Percentiles rank a stretch among this genome's conserved stretches.
Evolutionary conservation across 768 basidiomycete species (phyloP).

Genomic region (Calocybe cyanea): DNA sequence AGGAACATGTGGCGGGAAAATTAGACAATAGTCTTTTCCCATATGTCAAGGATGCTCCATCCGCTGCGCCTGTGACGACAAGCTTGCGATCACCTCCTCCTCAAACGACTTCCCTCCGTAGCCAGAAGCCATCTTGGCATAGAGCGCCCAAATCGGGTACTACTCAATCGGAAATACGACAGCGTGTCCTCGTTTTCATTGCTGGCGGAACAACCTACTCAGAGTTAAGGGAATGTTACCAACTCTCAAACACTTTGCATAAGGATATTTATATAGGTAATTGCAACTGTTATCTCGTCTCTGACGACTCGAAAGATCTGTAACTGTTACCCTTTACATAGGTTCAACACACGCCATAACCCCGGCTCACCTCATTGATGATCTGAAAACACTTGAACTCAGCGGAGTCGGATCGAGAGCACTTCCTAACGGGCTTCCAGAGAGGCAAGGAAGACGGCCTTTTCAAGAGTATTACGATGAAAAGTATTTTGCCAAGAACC

Average conservation of each 20-base stretch:
- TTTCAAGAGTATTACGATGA: constrained; percentile 80
- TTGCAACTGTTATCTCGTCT: too few species aligned
- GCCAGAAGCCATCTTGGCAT: constrained; percentile 89
- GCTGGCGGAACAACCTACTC: constrained; percentile 96
- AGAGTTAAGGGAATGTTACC: constrained; percentile 87
- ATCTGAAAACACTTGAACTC: constrained; percentile 82
- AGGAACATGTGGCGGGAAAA: constrained; percentile 82
- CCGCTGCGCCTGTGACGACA: constrained; percentile 40
- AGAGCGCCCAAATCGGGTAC: constrained; percentile 59
- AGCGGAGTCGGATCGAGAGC: constrained; percentile 80
- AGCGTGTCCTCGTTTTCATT: constrained; percentile 84
- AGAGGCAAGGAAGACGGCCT: constrained; percentile 42
- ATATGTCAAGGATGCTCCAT: constrained; percentile 80
- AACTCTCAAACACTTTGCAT: constrained; percentile 66
- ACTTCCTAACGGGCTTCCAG: constrained; percentile 64
- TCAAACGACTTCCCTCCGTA: constrained; percentile 74
- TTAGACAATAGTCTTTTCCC: constrained; percentile 83
- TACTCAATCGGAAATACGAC: constrained; percentile 49
- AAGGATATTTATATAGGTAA: constrained; percentile 94
- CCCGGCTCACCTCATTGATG: constrained; percentile 80
- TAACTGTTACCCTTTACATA: constrained; percentile 30
- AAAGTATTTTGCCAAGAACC: constrained; percentile 66
- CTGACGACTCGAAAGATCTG: too few species aligned
- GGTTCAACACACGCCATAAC: constrained; percentile 89
- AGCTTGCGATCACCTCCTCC: constrained; percentile 50